A percentile compares a stretch with the other conserved stretches of the same genome.
These are phyloP conservation scores for Isoetes taiwanensis DNA, from an alignment of 75 land plant genomes.

Conservation along the genomic window DNA sequence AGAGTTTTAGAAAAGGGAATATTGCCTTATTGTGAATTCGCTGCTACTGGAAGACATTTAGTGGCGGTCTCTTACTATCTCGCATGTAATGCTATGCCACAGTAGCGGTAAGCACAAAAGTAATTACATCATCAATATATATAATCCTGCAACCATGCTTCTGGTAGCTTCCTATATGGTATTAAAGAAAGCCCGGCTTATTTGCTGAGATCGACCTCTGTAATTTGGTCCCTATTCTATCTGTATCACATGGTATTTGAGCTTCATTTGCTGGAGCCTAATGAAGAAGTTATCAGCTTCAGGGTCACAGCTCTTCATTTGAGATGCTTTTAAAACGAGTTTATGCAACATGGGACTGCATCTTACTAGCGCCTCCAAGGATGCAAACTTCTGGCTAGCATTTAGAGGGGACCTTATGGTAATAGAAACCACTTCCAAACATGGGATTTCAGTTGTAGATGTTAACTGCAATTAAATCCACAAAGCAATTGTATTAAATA, in stretches of 20 bases:
- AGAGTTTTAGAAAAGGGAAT: no score
- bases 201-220: background rate
- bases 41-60: no score
- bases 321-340: constrained; percentile 42
- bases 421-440: constrained; percentile 36
- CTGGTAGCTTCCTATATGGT: no score
- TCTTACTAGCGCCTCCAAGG: constrained; percentile 45
- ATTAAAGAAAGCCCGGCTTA: no score
- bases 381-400: constrained; percentile 58
- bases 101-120: no score
- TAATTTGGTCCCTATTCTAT: constrained; percentile 26
- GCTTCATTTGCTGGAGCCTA: constrained; percentile 36
- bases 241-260: constrained; percentile 21
- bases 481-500: background rate
- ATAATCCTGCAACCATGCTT: no score
- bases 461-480: constrained; percentile 38
- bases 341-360: constrained; percentile 28
- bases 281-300: constrained; percentile 63
- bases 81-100: no score
- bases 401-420: constrained; percentile 69
- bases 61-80: no score
- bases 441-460: constrained; percentile 29
- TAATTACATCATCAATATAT: no score
- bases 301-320: constrained; percentile 60
- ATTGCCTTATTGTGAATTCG: no score